Base-by-base conservation (phyloP, 345 rosid species). In the Salix exigua region DNA sequence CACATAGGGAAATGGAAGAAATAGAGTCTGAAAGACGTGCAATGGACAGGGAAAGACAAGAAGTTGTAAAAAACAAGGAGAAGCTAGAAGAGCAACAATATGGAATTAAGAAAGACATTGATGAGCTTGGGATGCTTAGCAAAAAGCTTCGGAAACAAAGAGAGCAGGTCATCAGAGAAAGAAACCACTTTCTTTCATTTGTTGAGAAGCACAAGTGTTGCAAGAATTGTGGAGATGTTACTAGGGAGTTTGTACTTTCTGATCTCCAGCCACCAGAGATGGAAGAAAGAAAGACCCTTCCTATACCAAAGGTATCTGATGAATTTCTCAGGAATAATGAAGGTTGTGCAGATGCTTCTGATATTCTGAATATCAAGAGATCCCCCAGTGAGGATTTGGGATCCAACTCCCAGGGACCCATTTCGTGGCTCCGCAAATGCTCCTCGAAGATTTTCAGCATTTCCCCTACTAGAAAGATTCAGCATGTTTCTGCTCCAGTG, bases 371-470 rank as follows among this genome's bases (percentile, higher is more conserved):
- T 83, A 68, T 51, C 69, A 76, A 79, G 33, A 85, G 71, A 71
- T 84, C 91, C 74, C 76, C 71, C 12, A 82, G 71, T 40, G 82
- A 76, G 70, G 80, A 85, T 73, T 62, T 74, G 38, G 79, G 82
- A 66, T 70, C 88, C 69, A 86, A 77, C 46, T 85, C 88, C 82
- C 82, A 76, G 69, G 84, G 90, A 68, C 83, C 21, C 38, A 72
- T 83, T 64, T 91, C 98, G 61, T 89, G 89, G 87, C 80, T 91
- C 25, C 91, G 82, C n/a, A 92, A 80, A 83, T 85, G 91, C 74
- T 84, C 88, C 70, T 80, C 92, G 19, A 87, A 88, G 80, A 80
- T 85, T 83, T 81, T 90, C 75, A 85, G 87, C 76, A 81, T 86
- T 50, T 89, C 97, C 46, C 97, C 98, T 19, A 80, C 79, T 48